Evolutionary conservation across 768 basidiomycete genomes (phyloP), one percentile per base, ranked within the genome.

Genomic region (Mycena albidolilacea): DNA sequence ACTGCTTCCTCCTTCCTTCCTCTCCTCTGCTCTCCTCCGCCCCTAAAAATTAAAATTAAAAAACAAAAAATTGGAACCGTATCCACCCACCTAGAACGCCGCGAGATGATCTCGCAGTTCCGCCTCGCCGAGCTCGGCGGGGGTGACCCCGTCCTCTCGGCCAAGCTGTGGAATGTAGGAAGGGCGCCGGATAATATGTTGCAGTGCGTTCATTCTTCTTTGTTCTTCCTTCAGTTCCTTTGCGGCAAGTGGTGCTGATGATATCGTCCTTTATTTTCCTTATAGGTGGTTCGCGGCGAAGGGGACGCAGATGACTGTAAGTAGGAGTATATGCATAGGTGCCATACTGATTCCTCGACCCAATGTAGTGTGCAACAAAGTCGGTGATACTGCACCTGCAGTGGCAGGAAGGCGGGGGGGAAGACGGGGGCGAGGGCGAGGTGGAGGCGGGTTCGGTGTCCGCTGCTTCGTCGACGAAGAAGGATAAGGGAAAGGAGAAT

Each of bases 91-190:
- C 10, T 65, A 88, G 87, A 83, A 65, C 88, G 92, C 41, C 84
- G 95, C 72, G 95, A 97, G 81, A 97, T 97, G 96, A 89, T 97
- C 14, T 95, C 94, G 9, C 95, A 97, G 79, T 97, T 96, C 86
- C 96, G 92, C 80, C 85, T 97, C 55, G 90, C 91, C 3, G 94
- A 96, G 71, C 82, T 97, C 55, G 93, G 91, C 21, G 90, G 83
- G 0, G 82, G 88, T 0, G 92, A 96, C 80, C 91, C 92, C 19
- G 84, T 89, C 30, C 78, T 94, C 76, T 91, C 87, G 72, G 82
- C 90, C 1, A 94, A 91, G 77, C 79, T 97, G 67, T 89, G 90
- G 76, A 91, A 95, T 75, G 92, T 97, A 10, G 96, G 96, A 1
- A 80, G 88, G 30, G 94, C 94, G 0, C 90, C 94, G 38, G 93